These are phyloP conservation scores for Didymella sp. DNA, from an alignment of 2,329 filamentous ascomycete genomes.

Conservation along the genomic window DNA sequence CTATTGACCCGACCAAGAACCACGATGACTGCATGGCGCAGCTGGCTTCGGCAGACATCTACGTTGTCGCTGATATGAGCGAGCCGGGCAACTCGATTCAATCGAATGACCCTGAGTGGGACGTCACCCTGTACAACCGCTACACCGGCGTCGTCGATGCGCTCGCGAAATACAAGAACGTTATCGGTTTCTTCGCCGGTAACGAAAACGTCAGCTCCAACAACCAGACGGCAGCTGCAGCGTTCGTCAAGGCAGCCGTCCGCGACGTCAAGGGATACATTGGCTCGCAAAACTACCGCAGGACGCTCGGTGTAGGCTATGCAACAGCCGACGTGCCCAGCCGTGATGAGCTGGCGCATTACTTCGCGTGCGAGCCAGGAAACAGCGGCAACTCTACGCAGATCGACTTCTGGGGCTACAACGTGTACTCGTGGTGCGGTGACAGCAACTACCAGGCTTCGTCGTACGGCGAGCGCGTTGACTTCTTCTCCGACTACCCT, in stretches of 20 bases:
- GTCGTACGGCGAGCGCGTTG: conserved; percentile 79
- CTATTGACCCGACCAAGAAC: conserved; percentile 76
- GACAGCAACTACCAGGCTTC: conserved; percentile 76
- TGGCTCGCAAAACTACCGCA: conserved; percentile 73
- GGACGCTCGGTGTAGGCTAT: conserved; percentile 84
- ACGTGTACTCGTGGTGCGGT: conserved; percentile 99
- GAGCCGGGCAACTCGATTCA: conserved; percentile 72
- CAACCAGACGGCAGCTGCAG: conserved; percentile 87
- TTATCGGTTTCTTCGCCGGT: conserved; percentile 96
- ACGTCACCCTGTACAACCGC: conserved; percentile 75
- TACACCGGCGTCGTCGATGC: conserved; percentile 86
- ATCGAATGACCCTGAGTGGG: conserved; percentile 79
- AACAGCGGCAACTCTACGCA: conserved; percentile 55
- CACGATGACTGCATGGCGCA: conserved; percentile 85
- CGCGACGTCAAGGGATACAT: conserved; percentile 96
- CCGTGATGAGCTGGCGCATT: conserved; percentile 80
- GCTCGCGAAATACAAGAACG: conserved; percentile 83
- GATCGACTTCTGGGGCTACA: conserved; percentile 99
- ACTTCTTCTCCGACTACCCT: conserved; percentile 87
- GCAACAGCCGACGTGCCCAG: conserved; percentile 94
- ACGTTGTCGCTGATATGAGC: conserved; percentile 84
- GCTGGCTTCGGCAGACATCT: conserved; percentile 84
- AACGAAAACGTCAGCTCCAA: conserved; percentile 92
- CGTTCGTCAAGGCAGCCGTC: conserved; percentile 96
- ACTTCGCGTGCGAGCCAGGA: conserved; percentile 85